Evolutionary conservation across 2,329 filamentous ascomycete genomes (phyloP).

Genomic region (Sporothrix phasma): DNA sequence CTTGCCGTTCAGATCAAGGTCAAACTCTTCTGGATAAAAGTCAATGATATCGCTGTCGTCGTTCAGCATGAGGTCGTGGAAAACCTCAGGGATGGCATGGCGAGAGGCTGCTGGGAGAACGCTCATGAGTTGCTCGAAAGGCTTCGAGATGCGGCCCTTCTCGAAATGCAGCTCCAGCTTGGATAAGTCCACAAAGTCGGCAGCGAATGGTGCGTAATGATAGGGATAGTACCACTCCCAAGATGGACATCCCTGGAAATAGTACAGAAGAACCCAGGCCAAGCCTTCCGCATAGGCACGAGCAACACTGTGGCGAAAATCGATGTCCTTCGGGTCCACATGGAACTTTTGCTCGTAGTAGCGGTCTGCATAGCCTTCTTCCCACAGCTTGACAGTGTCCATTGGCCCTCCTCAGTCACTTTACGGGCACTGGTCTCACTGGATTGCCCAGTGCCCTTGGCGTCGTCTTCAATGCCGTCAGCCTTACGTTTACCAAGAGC

Average conservation of each 20-base stretch:
- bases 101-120: constrained; percentile 89
- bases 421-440: constrained; percentile 33
- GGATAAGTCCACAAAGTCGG: constrained; percentile 78
- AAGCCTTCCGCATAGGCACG: constrained; percentile 89
- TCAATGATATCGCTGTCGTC: constrained; percentile 87
- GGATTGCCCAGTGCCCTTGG: constrained; percentile 48
- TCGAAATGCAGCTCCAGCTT: constrained; percentile 74
- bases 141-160: constrained; percentile 74
- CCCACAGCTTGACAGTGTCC: constrained; percentile 86
- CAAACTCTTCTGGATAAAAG: constrained; percentile 93
- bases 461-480: constrained; percentile 53
- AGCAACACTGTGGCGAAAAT: constrained; percentile 82
- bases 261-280: constrained; percentile 91
- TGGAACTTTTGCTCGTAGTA: constrained; percentile 98
- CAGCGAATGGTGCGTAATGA: constrained; percentile 94
- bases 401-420: constrained; percentile 52
- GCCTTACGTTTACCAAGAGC: constrained; percentile 60
- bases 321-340: constrained; percentile 67
- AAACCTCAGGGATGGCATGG: constrained; percentile 78
- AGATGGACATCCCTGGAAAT: constrained; percentile 94
- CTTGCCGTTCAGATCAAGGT: constrained; percentile 90
- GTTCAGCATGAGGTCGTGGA: constrained; percentile 84
- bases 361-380: constrained; percentile 85
- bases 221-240: constrained; percentile 99
- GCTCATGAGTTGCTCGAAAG: constrained; percentile 97